Evolutionary conservation across 83 land plant genomes (phyloP), one percentile per base, ranked within the genome.

Genomic region (Diphasiastrum complanatum): DNA sequence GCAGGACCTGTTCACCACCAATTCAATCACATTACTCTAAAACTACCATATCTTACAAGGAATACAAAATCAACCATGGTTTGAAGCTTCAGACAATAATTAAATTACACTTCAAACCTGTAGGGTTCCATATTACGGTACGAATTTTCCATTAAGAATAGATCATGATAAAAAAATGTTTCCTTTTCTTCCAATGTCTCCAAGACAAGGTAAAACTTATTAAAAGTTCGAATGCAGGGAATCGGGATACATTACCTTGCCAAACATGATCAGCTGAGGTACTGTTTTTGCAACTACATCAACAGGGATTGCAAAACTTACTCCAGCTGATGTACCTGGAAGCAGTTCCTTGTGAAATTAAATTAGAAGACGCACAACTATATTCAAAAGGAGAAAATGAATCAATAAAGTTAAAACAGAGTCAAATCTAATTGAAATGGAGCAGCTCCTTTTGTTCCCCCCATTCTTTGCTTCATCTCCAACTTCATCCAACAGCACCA

Each of bases 251-350:
- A 5, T 12, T 32, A 87, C 97, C 78, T 79, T 87, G 29, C 98
- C 96, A 74, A 73, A 83, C 60, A 71, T 75, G 51, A 92, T 88
- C 70, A 92, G 47, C 64, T 88, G 98, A 68, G 98, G 89, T 5
- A 88, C 83, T 48, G 85, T 78, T 69, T 78, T 87, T 28, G 77
- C 69, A 23, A 88, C 91, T 22, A 83, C 78, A 14, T 83, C 81
- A 22, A 90, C 80, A 41, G 98, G 98, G 58, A 92, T 92, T 14
- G 98, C 98, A 78, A 92, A 92, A 12, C 98, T 95, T 52, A 92
- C 95, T 61, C 98, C 98, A 30, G 98, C 85, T 11, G 98, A 92
- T 45, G 95, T 83, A 8, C 98, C 95, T 92, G 69, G 33, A 60
- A 14, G n/a, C n/a, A n/a, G n/a, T n/a, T n/a, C n/a, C n/a, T n/a